Evolutionary conservation across 305 asterid species (phyloP).

Genomic region (Rubia peregrina): DNA sequence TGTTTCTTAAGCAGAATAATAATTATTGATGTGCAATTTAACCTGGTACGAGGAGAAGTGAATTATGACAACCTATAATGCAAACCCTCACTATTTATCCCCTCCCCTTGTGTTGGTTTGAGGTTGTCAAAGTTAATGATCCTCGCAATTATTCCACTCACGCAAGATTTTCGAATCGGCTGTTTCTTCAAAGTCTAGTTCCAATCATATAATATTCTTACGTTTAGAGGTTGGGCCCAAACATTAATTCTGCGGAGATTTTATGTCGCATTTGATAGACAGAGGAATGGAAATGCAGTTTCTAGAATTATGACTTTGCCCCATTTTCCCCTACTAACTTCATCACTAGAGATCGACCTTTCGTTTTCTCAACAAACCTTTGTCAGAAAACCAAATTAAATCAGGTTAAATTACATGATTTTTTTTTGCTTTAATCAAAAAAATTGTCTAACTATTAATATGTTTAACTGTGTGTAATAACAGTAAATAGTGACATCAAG

Average conservation of each 20-base stretch:
- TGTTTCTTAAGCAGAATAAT: too few relatives aligned
- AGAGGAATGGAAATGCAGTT: conserved; percentile 1
- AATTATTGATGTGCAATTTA: too few relatives aligned
- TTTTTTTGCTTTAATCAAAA: too few relatives aligned
- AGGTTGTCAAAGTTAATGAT: neutral
- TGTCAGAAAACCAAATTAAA: neutral
- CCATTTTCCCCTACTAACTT: neutral
- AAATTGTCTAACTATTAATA: too few relatives aligned
- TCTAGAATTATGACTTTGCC: neutral
- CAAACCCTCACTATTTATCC: neutral
- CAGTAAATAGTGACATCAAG: too few relatives aligned
- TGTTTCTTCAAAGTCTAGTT: conserved; percentile 32
- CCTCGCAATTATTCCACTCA: conserved; percentile 34
- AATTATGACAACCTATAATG: too few relatives aligned
- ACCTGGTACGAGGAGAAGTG: too few relatives aligned
- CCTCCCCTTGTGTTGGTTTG: neutral
- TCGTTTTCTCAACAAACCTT: conserved; percentile 1
- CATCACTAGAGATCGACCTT: neutral
- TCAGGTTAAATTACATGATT: too few relatives aligned
- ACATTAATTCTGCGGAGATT: conserved; percentile 29
- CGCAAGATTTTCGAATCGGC: conserved; percentile 20
- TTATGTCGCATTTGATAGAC: neutral
- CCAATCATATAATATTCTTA: conserved; percentile 37
- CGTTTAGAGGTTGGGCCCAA: conserved; percentile 33
- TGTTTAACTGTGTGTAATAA: too few relatives aligned